These are phyloP conservation scores for Casuarina cunninghamiana DNA, from an alignment of 306 rosid species.

Conservation along the genomic window DNA sequence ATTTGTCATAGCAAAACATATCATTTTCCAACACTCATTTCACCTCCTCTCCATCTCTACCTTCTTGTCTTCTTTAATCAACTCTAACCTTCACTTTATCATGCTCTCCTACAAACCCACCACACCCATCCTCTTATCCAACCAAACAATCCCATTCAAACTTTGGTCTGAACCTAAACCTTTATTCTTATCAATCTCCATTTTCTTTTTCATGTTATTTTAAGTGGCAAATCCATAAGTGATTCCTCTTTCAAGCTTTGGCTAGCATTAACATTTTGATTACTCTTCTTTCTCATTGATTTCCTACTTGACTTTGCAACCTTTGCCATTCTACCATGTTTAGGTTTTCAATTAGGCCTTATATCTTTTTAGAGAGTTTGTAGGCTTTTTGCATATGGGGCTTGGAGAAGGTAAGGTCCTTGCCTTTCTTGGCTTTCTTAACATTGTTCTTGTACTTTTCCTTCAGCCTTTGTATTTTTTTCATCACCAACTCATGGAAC, in stretches of 20 bases:
- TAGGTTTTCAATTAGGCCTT: constrained; percentile 35
- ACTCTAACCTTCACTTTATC: constrained; percentile 37
- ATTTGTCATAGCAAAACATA: too few relatives aligned
- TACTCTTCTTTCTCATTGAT: constrained; percentile 7
- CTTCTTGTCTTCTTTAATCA: constrained; percentile 37
- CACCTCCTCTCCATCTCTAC: constrained; percentile 53
- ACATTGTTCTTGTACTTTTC: constrained; percentile 41
- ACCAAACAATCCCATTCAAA: constrained; percentile 30
- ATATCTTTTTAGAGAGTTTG: constrained; percentile 54
- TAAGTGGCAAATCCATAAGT: constrained; percentile 1
- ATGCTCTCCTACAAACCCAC: constrained; percentile 30
- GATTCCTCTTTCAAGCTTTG: constrained; percentile 13
- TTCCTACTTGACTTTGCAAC: constrained; percentile 28
- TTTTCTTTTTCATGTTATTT: constrained; percentile 22
- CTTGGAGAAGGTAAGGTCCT: constrained; percentile 27
- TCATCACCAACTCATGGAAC: constrained; percentile 47
- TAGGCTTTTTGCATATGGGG: constrained; percentile 38
- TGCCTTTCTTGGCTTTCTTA: constrained; percentile 33
- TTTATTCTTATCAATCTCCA: constrained; percentile 7
- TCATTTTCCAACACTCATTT: too few relatives aligned
- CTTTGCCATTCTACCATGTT: constrained; percentile 20
- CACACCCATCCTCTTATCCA: constrained; percentile 20
- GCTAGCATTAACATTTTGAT: constrained; percentile 27
- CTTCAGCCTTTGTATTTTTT: constrained; percentile 59
- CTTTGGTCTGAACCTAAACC: neutral